These are phyloP conservation scores for Cantharellus cinnabarinus DNA, from an alignment of 768 basidiomycete genomes.

Conservation along the genomic window DNA sequence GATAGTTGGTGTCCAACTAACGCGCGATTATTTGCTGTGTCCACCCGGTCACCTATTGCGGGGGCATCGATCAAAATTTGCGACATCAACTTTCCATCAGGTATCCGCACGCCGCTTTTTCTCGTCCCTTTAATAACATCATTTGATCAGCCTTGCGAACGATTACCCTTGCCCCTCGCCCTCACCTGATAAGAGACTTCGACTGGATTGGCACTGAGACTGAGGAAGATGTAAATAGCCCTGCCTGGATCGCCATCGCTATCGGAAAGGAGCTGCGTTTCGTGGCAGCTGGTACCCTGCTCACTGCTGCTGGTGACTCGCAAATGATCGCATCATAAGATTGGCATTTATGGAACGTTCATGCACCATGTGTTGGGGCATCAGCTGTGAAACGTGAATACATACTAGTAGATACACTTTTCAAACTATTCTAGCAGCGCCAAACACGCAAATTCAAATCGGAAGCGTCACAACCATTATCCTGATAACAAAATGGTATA, in stretches of 20 bases:
- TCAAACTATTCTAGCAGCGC: too few relatives aligned
- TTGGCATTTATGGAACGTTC: too few relatives aligned
- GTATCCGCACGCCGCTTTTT: constrained; percentile 1
- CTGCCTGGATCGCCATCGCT: constrained; percentile 37
- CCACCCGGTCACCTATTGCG: constrained; percentile 32
- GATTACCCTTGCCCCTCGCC: constrained; percentile 37
- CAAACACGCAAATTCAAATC: too few relatives aligned
- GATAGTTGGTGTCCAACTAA: constrained; percentile 58
- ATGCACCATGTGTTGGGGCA: too few relatives aligned
- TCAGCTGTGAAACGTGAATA: too few relatives aligned
- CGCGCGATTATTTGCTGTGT: constrained; percentile 60
- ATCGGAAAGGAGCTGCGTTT: constrained; percentile 38
- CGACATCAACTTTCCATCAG: constrained; percentile 41
- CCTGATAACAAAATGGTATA: too few relatives aligned
- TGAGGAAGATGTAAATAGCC: constrained; percentile 27
- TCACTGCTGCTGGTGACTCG: neutral
- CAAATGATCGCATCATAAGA: too few relatives aligned
- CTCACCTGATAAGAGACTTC: constrained; percentile 49
- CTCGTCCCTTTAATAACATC: neutral
- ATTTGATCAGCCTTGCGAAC: constrained; percentile 30
- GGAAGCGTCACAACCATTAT: too few relatives aligned
- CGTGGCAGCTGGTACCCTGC: constrained; percentile 4
- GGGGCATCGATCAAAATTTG: constrained; percentile 55
- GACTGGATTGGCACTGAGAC: constrained; percentile 38
- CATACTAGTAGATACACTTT: too few relatives aligned